Evolutionary conservation across 306 rosid genomes (phyloP).

Genomic region (Astragalus glycyphyllos): DNA sequence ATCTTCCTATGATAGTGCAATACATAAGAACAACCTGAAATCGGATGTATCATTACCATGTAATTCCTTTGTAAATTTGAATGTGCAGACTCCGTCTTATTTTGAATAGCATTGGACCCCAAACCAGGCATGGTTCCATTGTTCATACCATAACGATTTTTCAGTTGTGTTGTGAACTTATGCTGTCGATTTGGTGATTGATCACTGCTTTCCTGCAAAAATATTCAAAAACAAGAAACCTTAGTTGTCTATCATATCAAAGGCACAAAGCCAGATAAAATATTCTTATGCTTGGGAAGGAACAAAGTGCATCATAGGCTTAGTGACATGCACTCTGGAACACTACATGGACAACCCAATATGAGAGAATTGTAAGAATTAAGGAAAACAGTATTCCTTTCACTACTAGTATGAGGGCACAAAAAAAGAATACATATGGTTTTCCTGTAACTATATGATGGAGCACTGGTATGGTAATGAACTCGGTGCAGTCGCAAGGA

Average conservation of each 20-base stretch:
- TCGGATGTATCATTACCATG: constrained; percentile 55
- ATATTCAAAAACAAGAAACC: constrained; percentile 32
- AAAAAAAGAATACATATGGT: no score
- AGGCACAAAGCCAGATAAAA: no score
- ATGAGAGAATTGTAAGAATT: constrained; percentile 5
- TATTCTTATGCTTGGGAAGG: constrained; percentile 3
- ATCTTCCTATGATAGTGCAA: constrained; percentile 17
- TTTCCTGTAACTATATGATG: no score
- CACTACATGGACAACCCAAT: constrained; percentile 18
- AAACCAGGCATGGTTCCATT: constrained; percentile 63
- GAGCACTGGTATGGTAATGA: no score
- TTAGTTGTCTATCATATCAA: not conserved
- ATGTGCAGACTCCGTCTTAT: constrained; percentile 51
- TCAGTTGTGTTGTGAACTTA: constrained; percentile 56
- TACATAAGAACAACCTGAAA: constrained; percentile 34
- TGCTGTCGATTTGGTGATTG: constrained; percentile 63
- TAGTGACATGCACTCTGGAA: constrained; percentile 1
- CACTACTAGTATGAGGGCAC: not conserved
- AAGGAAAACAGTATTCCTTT: constrained; percentile 13
- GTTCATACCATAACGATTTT: constrained; percentile 50
- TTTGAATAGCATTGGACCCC: constrained; percentile 48
- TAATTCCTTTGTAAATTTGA: constrained; percentile 58
- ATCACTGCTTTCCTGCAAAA: constrained; percentile 67
- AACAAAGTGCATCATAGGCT: not conserved
- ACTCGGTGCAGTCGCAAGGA: no score